Percentiles rank a stretch among this genome's conserved stretches.
These are phyloP conservation scores for Spirogloea muscicola DNA, from an alignment of 139 green algal genomes.

Conservation along the genomic window DNA sequence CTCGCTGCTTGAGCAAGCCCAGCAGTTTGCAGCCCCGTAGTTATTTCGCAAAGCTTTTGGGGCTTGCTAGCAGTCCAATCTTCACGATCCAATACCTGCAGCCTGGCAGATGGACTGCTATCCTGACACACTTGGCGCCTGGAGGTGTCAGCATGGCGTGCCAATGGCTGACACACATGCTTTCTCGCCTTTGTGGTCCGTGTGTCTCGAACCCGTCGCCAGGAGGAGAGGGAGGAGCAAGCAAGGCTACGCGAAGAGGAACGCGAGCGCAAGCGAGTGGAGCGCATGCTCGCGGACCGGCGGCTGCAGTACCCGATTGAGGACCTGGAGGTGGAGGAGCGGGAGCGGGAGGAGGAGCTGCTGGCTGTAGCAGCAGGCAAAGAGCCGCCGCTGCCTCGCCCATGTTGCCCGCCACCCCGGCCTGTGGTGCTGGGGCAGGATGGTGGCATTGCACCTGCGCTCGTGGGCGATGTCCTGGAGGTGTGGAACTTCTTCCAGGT, in stretches of 20 bases:
- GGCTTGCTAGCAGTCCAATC: too few species aligned
- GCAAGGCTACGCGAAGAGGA: constrained; percentile 12
- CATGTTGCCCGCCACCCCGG: neutral
- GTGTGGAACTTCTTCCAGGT: constrained; percentile 30
- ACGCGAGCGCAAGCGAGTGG: neutral
- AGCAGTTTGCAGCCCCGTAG: too few species aligned
- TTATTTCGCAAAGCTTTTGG: neutral
- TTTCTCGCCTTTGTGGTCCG: neutral
- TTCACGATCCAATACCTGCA: too few species aligned
- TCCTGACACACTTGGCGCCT: neutral
- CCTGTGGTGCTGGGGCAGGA: neutral
- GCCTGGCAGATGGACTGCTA: too few species aligned
- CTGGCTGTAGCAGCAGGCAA: neutral
- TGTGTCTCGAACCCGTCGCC: too few species aligned
- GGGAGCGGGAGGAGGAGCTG: constrained; percentile 1
- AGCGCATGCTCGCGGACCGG: constrained; percentile 9
- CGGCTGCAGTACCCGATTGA: constrained; percentile 29
- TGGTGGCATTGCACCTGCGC: neutral
- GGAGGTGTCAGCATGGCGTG: neutral
- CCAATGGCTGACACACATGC: neutral
- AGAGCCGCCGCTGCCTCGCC: neutral
- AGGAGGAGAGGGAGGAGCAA: constrained; percentile 24
- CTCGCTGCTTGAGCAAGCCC: neutral
- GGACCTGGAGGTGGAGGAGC: constrained; percentile 17
- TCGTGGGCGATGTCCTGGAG: constrained; percentile 18